Evolutionary conservation across 768 basidiomycete species (phyloP).

Genomic region (Boletus rubroflammeus): DNA sequence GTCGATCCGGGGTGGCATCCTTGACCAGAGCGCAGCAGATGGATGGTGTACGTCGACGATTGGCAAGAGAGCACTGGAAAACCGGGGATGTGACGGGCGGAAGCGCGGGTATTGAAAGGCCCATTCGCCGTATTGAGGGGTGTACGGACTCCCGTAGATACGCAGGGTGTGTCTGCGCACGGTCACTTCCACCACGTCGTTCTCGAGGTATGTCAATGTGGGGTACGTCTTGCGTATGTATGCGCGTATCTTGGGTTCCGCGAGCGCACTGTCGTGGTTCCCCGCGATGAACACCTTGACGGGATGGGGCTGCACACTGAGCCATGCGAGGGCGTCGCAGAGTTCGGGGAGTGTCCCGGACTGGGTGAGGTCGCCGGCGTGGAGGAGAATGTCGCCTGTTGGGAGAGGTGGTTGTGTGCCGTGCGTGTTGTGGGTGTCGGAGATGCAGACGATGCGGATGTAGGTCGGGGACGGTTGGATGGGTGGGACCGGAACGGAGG

Average conservation of each 20-base stretch:
- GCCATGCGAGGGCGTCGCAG: conserved; percentile 29
- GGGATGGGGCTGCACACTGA: conserved; percentile 32
- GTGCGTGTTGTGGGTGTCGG: conserved; percentile 39
- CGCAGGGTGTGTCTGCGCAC: conserved; percentile 31
- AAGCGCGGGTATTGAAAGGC: conserved; percentile 12
- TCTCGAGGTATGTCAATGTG: conserved; percentile 37
- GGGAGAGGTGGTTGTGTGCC: conserved; percentile 28
- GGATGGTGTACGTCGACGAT: not conserved
- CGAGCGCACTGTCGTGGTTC: conserved; percentile 39
- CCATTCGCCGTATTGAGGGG: conserved; percentile 33
- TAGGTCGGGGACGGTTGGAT: not conserved
- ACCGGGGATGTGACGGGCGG: not conserved
- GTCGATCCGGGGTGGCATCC: conserved; percentile 32
- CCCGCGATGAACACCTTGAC: conserved; percentile 44
- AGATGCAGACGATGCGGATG: conserved; percentile 39
- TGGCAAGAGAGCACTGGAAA: not conserved
- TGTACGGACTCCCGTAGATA: conserved; percentile 40
- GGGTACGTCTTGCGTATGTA: conserved; percentile 22
- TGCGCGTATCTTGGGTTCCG: conserved; percentile 11
- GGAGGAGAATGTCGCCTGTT: conserved; percentile 39
- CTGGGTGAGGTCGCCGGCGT: conserved; percentile 40
- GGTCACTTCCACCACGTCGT: conserved; percentile 26
- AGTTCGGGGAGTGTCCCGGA: conserved; percentile 35
- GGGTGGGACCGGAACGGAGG: not conserved
- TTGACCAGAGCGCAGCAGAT: conserved; percentile 22